Evolutionary conservation across 1,139 yeast genomes (phyloP).

Genomic region (Pichia sorboxylosa): DNA sequence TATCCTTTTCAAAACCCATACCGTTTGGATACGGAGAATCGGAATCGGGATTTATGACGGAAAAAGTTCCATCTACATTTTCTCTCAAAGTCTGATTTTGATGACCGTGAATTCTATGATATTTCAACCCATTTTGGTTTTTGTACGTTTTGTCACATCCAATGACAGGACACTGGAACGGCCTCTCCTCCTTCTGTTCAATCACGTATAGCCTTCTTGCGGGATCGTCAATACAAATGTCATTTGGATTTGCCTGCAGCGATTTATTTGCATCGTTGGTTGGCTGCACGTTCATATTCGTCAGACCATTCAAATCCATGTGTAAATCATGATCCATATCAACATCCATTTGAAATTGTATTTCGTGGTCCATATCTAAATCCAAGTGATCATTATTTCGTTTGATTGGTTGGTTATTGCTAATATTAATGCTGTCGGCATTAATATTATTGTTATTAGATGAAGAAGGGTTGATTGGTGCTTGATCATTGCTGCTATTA

Average conservation of each 20-base stretch:
- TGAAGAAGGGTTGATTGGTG: constrained; percentile 7
- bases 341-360: constrained; percentile 23
- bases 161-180: constrained; percentile 94
- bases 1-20: constrained; percentile 88
- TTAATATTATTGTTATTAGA: constrained; percentile 15
- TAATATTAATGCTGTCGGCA: constrained; percentile 15
- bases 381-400: background rate
- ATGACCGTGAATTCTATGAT: constrained; percentile 93
- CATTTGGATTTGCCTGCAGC: constrained; percentile 20
- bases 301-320: background rate
- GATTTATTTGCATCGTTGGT: constrained; percentile 14
- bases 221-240: constrained; percentile 77
- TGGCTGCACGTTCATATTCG: constrained; percentile 18
- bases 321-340: constrained; percentile 13
- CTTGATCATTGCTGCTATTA: too few species aligned
- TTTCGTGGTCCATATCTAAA: constrained; percentile 12
- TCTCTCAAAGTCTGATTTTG: constrained; percentile 87
- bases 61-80: constrained; percentile 86
- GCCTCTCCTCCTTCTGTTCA: constrained; percentile 87
- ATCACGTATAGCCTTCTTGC: constrained; percentile 87
- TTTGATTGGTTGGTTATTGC: constrained; percentile 3
- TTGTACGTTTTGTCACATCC: constrained; percentile 97
- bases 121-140: constrained; percentile 93
- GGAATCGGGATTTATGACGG: constrained; percentile 87
- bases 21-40: constrained; percentile 90